phyloP scores from a whole-genome alignment of 345 rosid genomes.

The Camelina sativa region DNA sequence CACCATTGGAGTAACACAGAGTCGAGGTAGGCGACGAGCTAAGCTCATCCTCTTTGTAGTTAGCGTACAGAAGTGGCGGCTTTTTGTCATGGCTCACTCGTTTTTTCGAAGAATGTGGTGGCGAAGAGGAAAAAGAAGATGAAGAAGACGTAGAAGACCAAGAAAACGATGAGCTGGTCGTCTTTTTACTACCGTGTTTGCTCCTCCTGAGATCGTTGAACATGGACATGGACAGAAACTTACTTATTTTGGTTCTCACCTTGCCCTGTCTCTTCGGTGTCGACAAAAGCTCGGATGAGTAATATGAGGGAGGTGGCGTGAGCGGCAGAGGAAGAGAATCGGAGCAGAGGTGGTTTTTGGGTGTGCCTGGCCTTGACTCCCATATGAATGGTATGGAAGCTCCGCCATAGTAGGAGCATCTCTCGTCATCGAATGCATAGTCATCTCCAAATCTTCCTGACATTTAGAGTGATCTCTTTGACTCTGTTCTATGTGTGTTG shows the following conservation, averaged over 20 bases:
- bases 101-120: constrained; percentile 36
- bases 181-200: constrained; percentile 30
- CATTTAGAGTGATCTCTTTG: constrained; percentile 26
- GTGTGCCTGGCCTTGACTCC: constrained; percentile 92
- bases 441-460: constrained; percentile 26
- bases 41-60: constrained; percentile 17
- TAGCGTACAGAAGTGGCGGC: constrained; percentile 26
- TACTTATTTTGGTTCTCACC: constrained; percentile 35
- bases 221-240: constrained; percentile 35
- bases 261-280: constrained; percentile 34
- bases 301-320: constrained; percentile 64
- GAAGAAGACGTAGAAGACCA: constrained; percentile 52
- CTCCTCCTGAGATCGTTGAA: constrained; percentile 36
- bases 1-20: constrained; percentile 36
- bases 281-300: constrained; percentile 40
- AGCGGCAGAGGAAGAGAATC: constrained; percentile 45
- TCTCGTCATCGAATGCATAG: constrained; percentile 30
- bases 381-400: constrained; percentile 73
- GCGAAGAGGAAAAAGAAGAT: constrained; percentile 43
- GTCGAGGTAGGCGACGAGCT: constrained; percentile 33
- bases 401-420: constrained; percentile 62
- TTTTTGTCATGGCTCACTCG: constrained; percentile 29
- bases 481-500: constrained; percentile 8
- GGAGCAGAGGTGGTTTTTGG: constrained; percentile 51
- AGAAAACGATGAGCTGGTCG: constrained; percentile 46